Evolutionary conservation across 768 basidiomycete species (phyloP), one percentile per base, ranked within the genome.

Genomic region (Rhodotorula graminis): DNA sequence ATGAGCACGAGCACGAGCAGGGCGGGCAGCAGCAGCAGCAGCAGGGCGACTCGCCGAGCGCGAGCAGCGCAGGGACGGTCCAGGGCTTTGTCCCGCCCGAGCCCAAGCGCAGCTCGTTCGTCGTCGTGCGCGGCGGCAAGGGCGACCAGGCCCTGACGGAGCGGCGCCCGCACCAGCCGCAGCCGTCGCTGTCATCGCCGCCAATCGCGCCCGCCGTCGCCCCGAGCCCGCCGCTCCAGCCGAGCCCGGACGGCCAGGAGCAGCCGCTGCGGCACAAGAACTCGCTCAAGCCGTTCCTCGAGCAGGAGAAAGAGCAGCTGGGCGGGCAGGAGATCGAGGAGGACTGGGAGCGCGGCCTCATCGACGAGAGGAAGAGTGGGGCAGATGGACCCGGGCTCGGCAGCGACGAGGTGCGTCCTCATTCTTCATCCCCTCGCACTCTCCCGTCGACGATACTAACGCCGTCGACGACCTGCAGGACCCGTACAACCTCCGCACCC

Each of bases 261-360:
- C 59, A 42, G 40, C 49, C 58, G 19, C 59, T 72, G 19, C 52
- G 68, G 53, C 70, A 75, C 58, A 68, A 68, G 61, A 75, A 75
- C 71, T 64, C 61, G 29, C 58, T 75, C 57, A 72, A 72, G 61
- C 74, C 74, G 23, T 75, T 75, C 65, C 37, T 75, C 31, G 74
- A 75, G 58, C 70, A 71, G 49, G 74, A 75, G 57, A 5, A 29
- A 12, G 61, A 60, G 56, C 57, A 64, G 62, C 58, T 49, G 4
- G 63, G 73, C 5, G 70, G 61, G 11, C 3, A 25, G 25, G 66
- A 53, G 0, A 53, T 66, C 42, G 70, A 75, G 47, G 74, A 75
- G 42, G 74, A 75, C 6, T 75, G 74, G 74, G 74, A 75, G 55
- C 40, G 56, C 31, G 68, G 74, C 15, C n/a, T 75, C 25, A n/a